Conservation (phyloP, 805 yeast species). For the Metschnikowia shivogae region DNA sequence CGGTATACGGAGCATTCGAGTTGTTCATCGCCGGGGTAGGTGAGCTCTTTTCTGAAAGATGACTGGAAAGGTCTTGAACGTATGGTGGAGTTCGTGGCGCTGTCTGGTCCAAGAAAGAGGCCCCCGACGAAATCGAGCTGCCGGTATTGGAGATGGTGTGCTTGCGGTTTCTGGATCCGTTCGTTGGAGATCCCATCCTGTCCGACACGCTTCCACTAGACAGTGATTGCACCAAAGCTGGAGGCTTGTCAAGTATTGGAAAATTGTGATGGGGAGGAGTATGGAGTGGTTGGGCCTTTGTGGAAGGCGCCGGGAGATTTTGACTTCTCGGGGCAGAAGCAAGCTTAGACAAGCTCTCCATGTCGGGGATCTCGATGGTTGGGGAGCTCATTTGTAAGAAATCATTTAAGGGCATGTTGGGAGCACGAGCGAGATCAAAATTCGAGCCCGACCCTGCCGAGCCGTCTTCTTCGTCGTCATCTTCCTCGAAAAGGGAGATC, state of each 20-base stretch:
- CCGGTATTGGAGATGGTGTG: slow-evolving; percentile 38
- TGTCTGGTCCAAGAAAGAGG: slow-evolving; percentile 6
- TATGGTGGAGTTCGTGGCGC: slow-evolving; percentile 17
- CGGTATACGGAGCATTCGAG: slow-evolving; percentile 8
- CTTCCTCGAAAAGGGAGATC: slow-evolving; percentile 16
- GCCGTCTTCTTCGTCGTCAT: slow-evolving; percentile 5
- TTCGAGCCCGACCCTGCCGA: slow-evolving; percentile 1
- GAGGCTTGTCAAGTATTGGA: slow-evolving; percentile 36
- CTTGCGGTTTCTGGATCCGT: slow-evolving; percentile 28
- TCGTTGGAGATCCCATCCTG: slow-evolving; percentile 21
- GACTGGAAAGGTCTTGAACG: slow-evolving; percentile 1
- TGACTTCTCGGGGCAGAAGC: slow-evolving; percentile 9
- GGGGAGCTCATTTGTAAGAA: slow-evolving; percentile 42
- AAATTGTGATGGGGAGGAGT: slow-evolving; percentile 10
- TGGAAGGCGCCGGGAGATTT: slow-evolving; percentile 5
- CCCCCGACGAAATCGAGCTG: slow-evolving; percentile 10
- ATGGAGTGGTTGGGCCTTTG: not conserved
- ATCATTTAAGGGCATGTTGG: slow-evolving; percentile 8
- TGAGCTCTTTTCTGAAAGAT: slow-evolving; percentile 20
- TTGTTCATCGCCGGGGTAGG: slow-evolving; percentile 23
- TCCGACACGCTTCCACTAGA: slow-evolving; percentile 40
- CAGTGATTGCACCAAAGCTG: slow-evolving; percentile 40
- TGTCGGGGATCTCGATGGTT: slow-evolving; percentile 66
- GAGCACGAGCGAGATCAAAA: slow-evolving; percentile 12
- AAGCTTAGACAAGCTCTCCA: slow-evolving; percentile 41